Conservation (phyloP, 164 flowering plant species). For the Aristolochia contorta region DNA sequence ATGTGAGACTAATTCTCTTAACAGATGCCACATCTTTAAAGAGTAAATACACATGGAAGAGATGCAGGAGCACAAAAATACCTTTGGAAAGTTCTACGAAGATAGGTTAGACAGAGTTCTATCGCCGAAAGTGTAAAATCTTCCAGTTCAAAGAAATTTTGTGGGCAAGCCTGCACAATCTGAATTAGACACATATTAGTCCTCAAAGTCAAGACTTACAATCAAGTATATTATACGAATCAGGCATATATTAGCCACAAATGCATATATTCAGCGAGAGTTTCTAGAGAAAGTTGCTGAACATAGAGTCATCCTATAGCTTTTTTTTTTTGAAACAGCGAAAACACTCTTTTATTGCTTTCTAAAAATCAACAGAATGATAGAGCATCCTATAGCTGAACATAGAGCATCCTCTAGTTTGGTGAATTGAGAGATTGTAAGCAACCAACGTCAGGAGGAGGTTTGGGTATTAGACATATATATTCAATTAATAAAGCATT, state of each 20-base stretch:
- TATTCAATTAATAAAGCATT: too few species aligned
- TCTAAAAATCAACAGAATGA: too few species aligned
- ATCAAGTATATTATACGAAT: neutral
- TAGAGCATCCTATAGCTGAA: too few species aligned
- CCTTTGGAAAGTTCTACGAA: conserved; percentile 42
- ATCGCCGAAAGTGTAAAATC: conserved; percentile 33
- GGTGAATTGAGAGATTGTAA: too few species aligned
- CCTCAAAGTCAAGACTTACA: neutral
- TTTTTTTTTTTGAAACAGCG: too few species aligned
- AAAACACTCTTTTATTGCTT: too few species aligned
- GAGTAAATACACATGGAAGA: neutral
- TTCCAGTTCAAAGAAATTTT: conserved; percentile 46
- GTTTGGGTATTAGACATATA: too few species aligned
- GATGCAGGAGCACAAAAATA: conserved; percentile 12
- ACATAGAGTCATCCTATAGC: too few species aligned
- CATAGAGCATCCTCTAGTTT: too few species aligned
- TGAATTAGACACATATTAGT: conserved; percentile 19
- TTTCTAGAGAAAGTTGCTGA: neutral
- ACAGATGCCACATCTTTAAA: neutral
- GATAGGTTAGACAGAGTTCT: conserved; percentile 59
- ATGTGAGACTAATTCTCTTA: too few species aligned
- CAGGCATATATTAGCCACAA: neutral
- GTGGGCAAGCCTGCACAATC: conserved; percentile 74
- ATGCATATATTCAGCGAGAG: neutral
- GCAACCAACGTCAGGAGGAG: too few species aligned